Conservation (phyloP, 2,329 filamentous ascomycete species). For the Zymoseptoria passerinii region DNA sequence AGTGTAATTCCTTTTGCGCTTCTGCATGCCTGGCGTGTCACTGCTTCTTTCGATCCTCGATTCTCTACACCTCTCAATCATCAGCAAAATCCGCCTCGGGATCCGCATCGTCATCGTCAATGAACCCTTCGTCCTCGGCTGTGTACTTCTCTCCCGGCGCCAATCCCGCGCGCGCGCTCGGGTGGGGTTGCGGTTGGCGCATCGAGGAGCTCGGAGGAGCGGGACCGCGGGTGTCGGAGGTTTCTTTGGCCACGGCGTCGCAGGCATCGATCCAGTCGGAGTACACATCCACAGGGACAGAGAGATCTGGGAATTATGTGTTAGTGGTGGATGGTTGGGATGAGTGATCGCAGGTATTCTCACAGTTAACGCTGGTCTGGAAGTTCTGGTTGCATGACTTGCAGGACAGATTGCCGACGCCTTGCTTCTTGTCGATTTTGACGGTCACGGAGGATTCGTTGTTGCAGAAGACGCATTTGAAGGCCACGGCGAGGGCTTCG, state of each 20-base stretch:
- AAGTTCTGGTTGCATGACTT: slow-evolving; percentile 92
- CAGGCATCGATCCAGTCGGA: slow-evolving; percentile 98
- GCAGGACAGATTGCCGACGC: slow-evolving; percentile 76
- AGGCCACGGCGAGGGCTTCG: slow-evolving; percentile 70
- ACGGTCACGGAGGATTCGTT: slow-evolving; percentile 88
- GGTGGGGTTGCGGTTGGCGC: slow-evolving; percentile 5
- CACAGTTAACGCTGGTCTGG: slow-evolving; percentile 88
- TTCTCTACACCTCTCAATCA: slow-evolving; percentile 2
- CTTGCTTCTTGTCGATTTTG: slow-evolving; percentile 87
- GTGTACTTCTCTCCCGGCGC: slow-evolving; percentile 25
- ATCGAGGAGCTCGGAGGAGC: slow-evolving; percentile 2
- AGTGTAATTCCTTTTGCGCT: background rate
- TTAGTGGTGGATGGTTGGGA: slow-evolving; percentile 3
- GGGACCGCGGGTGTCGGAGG: slow-evolving; percentile 23
- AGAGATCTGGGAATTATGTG: slow-evolving; percentile 60
- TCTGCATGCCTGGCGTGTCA: background rate
- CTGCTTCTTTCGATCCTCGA: background rate
- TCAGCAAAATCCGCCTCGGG: slow-evolving; percentile 29
- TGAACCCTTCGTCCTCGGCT: slow-evolving; percentile 28
- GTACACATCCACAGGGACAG: slow-evolving; percentile 88
- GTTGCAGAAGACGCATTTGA: slow-evolving; percentile 97
- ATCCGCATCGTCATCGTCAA: slow-evolving; percentile 31
- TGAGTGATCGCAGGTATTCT: background rate
- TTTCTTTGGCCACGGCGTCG: slow-evolving; percentile 60
- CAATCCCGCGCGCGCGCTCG: slow-evolving; percentile 12